Base-by-base conservation (phyloP, 176 grass and related monocot species). In the Phragmites australis region DNA sequence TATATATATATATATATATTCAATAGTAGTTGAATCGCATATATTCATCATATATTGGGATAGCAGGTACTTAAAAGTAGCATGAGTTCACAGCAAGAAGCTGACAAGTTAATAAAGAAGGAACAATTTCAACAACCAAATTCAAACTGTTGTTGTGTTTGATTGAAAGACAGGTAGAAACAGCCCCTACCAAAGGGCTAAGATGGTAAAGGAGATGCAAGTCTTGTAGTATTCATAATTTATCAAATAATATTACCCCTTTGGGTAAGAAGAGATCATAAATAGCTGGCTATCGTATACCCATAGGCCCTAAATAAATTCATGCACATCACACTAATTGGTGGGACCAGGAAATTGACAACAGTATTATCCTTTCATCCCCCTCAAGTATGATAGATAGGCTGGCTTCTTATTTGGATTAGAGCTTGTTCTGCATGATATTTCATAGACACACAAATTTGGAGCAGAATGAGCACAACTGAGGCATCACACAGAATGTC, bases 341-440 rank as follows among this genome's bases (percentile, higher is more conserved):
- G 41, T 66, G 29, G 21, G 31, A 59, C 22, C n/a, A 88, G 30
- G 8, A 74, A 61, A 55, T 44, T 18, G 9, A 65, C 39, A 65
- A 77, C 48, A 49, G 60, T 23, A 71, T 72, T 45, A 47, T 8
- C 16, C 39, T 66, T 77, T 34, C 72, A 68, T n/a, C 65, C 65
- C 25, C 25, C 31, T 72, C 6, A 68, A n/a, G 16, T 30, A 57
- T 77, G 63, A 73, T 52, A 17, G 43, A 71, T 19, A 76, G 48
- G 72, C 67, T 87, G 78, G 53, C 12, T 74, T 79, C 79, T 70
- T 25, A 81, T 68, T 31, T 79, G 11, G 63, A 42, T 69, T 54
- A 85, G 22, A 81, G 75, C 75, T 75, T 73, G 61, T 58, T 88
- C 56, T n/a, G 66, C 29, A 54, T 43, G 31, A 72, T 91, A 84